Conservation (phyloP, 2,329 filamentous ascomycete genomes). For the Hymenotorrendiella dingleyae region DNA sequence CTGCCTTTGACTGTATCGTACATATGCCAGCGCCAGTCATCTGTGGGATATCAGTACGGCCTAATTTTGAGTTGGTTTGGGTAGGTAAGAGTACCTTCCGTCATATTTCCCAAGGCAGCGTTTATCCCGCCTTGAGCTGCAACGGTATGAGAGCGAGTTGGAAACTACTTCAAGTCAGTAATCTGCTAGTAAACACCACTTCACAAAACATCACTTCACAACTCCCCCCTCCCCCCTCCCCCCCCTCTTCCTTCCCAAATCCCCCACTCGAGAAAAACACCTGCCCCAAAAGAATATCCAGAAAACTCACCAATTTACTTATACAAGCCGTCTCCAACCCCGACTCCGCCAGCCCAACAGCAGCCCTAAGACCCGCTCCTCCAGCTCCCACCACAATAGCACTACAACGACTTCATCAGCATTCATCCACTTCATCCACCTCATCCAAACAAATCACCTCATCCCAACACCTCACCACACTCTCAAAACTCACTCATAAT, state of each 20-base stretch:
- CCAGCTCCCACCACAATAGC: slow-evolving; percentile 44
- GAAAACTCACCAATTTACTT: slow-evolving; percentile 42
- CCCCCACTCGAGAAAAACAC: too few relatives aligned
- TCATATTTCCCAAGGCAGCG: slow-evolving; percentile 42
- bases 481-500: slow-evolving; percentile 18
- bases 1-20: slow-evolving; percentile 54
- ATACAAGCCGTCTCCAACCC: slow-evolving; percentile 61
- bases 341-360: slow-evolving; percentile 57
- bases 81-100: slow-evolving; percentile 32
- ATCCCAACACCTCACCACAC: not conserved
- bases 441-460: too few relatives aligned
- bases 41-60: slow-evolving; percentile 40
- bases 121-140: slow-evolving; percentile 63
- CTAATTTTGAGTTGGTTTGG: not conserved
- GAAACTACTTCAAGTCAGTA: too few relatives aligned
- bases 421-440: not conserved
- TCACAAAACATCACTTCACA: too few relatives aligned
- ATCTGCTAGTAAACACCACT: too few relatives aligned
- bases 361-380: slow-evolving; percentile 57
- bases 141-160: slow-evolving; percentile 58
- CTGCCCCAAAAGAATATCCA: not conserved
- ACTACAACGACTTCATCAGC: slow-evolving; percentile 3
- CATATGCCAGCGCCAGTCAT: slow-evolving; percentile 56
- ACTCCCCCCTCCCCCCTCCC: too few relatives aligned
- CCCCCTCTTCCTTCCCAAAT: too few relatives aligned